These are phyloP conservation scores for Rhododendron kiyosumense DNA, from an alignment of 148 eudicot species.

Conservation along the genomic window DNA sequence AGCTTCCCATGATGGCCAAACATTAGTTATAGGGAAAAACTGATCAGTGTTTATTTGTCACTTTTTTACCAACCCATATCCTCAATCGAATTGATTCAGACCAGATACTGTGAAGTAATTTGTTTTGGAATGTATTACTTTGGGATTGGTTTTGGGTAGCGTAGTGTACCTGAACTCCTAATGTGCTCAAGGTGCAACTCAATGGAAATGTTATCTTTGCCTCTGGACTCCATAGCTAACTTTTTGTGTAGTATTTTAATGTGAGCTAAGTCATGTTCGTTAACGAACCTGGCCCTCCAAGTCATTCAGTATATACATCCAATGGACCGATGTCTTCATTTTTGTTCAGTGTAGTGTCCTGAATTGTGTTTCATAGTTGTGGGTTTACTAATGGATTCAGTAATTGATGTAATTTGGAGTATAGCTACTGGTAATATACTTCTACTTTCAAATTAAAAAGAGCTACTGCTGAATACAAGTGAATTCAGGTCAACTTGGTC, in stretches of 20 bases:
- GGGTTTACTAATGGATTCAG: neutral
- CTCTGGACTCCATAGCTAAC: neutral
- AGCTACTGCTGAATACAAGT: neutral
- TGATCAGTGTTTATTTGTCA: neutral
- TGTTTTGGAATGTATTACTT: neutral
- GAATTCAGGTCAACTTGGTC: neutral
- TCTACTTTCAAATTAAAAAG: neutral
- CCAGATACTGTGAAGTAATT: neutral
- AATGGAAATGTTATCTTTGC: neutral
- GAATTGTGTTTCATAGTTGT: neutral
- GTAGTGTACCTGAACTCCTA: neutral
- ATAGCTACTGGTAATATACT: neutral
- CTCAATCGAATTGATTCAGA: neutral
- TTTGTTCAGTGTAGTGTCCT: neutral
- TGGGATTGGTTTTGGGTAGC: neutral
- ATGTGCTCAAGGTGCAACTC: neutral
- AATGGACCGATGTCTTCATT: neutral
- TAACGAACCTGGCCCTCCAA: neutral
- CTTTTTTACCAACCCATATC: neutral
- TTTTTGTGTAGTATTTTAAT: neutral
- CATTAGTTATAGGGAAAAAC: neutral
- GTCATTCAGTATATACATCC: neutral
- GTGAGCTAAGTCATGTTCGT: neutral
- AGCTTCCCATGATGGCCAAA: neutral
- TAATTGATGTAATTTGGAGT: neutral